A percentile compares a stretch with the other conserved stretches of the same genome.
phyloP scores from a whole-genome alignment of 2,329 filamentous ascomycete genomes.

The Cryphonectria japonica region DNA sequence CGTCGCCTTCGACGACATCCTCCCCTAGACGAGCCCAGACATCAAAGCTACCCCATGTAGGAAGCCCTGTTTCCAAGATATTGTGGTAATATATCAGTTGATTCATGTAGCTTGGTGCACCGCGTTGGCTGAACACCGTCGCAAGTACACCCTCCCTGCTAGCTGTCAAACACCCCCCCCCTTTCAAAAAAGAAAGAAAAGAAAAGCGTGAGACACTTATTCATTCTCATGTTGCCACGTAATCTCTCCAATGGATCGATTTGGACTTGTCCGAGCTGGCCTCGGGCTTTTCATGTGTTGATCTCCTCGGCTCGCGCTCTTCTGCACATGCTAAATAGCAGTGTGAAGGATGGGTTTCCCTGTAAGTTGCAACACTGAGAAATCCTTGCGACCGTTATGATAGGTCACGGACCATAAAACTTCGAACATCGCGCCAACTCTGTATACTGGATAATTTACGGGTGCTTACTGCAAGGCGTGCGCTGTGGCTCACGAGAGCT shows the following conservation, averaged over 20 bases:
- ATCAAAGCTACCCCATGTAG: not conserved
- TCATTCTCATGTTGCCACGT: not conserved
- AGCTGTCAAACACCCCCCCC: not conserved
- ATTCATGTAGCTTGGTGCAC: not conserved
- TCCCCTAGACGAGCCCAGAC: not conserved
- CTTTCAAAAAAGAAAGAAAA: no score
- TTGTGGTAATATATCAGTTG: not conserved
- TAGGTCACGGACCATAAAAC: not conserved
- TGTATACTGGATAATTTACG: not conserved
- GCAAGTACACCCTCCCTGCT: not conserved
- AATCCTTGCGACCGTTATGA: not conserved
- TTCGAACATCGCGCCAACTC: not conserved
- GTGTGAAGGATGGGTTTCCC: not conserved
- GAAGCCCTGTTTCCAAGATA: not conserved
- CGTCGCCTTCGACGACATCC: not conserved
- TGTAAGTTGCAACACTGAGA: not conserved
- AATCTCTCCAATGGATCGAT: not conserved
- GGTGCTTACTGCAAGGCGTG: not conserved
- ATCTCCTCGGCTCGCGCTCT: not conserved
- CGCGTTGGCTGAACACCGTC: not conserved
- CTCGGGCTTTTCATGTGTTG: not conserved
- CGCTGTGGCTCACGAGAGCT: not conserved
- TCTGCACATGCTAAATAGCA: not conserved
- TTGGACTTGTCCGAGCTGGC: not conserved
- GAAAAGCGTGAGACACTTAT: not conserved